phyloP scores from a whole-genome alignment of 331 rosid genomes.

The Acacia concinna region DNA sequence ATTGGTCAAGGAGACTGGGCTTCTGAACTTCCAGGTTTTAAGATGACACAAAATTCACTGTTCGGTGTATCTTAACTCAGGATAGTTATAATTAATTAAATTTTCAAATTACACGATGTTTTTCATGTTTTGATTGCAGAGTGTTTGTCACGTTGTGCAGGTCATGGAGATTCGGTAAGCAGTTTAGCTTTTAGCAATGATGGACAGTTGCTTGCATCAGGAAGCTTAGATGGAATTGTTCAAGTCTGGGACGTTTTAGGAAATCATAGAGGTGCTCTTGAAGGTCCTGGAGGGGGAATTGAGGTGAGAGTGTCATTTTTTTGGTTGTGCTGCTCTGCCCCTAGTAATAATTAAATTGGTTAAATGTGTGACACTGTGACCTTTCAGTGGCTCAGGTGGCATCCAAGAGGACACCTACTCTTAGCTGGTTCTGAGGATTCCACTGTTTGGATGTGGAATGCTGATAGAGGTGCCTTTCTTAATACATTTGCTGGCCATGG shows the following conservation, averaged over 20 bases:
- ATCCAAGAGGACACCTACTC: slow-evolving; percentile 81
- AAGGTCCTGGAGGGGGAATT: slow-evolving; percentile 75
- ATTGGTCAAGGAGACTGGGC: slow-evolving; percentile 84
- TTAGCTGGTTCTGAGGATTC: slow-evolving; percentile 89
- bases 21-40: slow-evolving; percentile 71
- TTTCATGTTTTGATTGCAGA: slow-evolving; percentile 1
- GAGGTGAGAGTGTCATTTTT: slow-evolving; percentile 51
- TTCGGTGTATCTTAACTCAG: neutral
- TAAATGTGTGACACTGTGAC: slow-evolving; percentile 26
- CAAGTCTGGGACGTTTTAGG: slow-evolving; percentile 75
- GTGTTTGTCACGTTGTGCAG: slow-evolving; percentile 43
- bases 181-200: slow-evolving; percentile 75
- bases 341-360: slow-evolving; percentile 26
- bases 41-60: slow-evolving; percentile 9
- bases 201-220: slow-evolving; percentile 80
- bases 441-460: slow-evolving; percentile 90
- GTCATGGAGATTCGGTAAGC: slow-evolving; percentile 71
- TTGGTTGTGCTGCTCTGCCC: neutral
- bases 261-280: slow-evolving; percentile 53
- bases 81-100: neutral
- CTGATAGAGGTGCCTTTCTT: slow-evolving; percentile 55
- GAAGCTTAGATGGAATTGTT: slow-evolving; percentile 73
- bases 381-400: slow-evolving; percentile 93
- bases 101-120: neutral
- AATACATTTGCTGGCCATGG: slow-evolving; percentile 77